These are phyloP conservation scores for Alternaria alternata DNA, from an alignment of 2,329 filamentous ascomycete genomes.

Conservation along the genomic window DNA sequence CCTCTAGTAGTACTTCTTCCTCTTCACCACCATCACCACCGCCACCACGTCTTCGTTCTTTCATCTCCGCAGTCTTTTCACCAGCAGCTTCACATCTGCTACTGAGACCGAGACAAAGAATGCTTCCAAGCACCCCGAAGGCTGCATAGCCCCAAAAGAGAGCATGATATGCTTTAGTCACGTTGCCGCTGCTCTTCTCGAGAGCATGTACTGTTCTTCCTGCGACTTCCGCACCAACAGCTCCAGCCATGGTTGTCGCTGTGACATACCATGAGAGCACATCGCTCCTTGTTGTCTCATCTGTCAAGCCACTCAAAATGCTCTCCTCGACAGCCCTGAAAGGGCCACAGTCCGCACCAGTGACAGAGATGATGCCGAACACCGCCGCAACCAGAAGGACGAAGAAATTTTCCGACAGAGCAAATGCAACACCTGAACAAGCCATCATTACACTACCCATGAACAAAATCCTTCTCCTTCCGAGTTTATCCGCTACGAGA, in stretches of 20 bases:
- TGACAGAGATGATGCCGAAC: slow-evolving; percentile 50
- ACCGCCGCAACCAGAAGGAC: slow-evolving; percentile 49
- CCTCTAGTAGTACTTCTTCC: slow-evolving; percentile 45
- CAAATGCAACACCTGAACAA: slow-evolving; percentile 47
- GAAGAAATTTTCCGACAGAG: slow-evolving; percentile 49
- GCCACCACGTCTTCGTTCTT: slow-evolving; percentile 27
- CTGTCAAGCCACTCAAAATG: slow-evolving; percentile 48
- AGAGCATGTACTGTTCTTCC: slow-evolving; percentile 54
- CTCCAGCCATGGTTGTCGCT: slow-evolving; percentile 47
- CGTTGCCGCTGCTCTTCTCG: slow-evolving; percentile 48
- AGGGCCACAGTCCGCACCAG: slow-evolving; percentile 46
- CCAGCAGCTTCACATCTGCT: slow-evolving; percentile 51
- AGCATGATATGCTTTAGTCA: slow-evolving; percentile 50
- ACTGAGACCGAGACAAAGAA: slow-evolving; percentile 52
- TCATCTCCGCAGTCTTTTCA: slow-evolving; percentile 37
- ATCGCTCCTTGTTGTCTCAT: slow-evolving; percentile 46
- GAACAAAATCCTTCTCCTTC: slow-evolving; percentile 47
- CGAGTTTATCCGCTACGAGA: slow-evolving; percentile 50
- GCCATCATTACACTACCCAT: slow-evolving; percentile 50
- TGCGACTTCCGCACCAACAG: slow-evolving; percentile 45
- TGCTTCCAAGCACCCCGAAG: slow-evolving; percentile 52
- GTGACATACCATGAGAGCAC: slow-evolving; percentile 53
- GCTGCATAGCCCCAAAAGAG: slow-evolving; percentile 56
- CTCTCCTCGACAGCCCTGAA: slow-evolving; percentile 49
- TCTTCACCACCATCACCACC: slow-evolving; percentile 34